phyloP scores from a whole-genome alignment of 2,329 filamentous ascomycete genomes.

The Epichloe gansuensis region DNA sequence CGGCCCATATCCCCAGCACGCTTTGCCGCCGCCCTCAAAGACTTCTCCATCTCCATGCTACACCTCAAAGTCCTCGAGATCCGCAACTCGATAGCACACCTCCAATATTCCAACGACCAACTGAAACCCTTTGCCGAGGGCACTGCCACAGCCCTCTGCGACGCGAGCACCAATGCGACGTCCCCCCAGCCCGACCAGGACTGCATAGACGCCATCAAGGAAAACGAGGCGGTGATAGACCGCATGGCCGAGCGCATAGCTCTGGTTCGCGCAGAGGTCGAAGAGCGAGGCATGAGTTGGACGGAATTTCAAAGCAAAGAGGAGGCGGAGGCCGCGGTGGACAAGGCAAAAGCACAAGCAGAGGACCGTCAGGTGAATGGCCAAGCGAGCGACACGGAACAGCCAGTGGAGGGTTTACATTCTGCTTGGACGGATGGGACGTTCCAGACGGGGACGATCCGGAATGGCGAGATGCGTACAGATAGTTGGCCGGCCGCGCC shows the following conservation, averaged over 20 bases:
- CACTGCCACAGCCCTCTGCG: constrained; percentile 19
- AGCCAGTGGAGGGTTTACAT: constrained; percentile 12
- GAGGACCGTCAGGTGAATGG: background rate
- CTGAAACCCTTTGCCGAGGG: constrained; percentile 55
- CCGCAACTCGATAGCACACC: constrained; percentile 60
- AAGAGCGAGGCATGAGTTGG: constrained; percentile 43
- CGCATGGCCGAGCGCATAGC: constrained; percentile 54
- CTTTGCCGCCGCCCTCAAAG: constrained; percentile 54
- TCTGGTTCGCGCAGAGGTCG: constrained; percentile 52
- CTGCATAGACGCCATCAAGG: constrained; percentile 59
- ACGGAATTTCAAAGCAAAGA: constrained; percentile 38
- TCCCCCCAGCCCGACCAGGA: constrained; percentile 43
- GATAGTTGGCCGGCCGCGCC: constrained; percentile 18
- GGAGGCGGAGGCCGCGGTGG: constrained; percentile 25
- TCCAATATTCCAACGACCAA: constrained; percentile 61
- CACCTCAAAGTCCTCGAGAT: constrained; percentile 66
- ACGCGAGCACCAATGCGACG: constrained; percentile 2
- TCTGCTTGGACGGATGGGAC: constrained; percentile 50
- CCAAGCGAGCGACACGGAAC: background rate
- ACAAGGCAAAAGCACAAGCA: constrained; percentile 7
- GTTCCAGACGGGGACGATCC: constrained; percentile 46
- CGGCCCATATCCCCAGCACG: constrained; percentile 46
- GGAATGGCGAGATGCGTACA: constrained; percentile 35
- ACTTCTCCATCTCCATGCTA: constrained; percentile 52
- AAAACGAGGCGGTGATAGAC: constrained; percentile 56